Base-by-base conservation (phyloP, 1,284 basidiomycete genomes). In the Tetrapyrgos nigripes region DNA sequence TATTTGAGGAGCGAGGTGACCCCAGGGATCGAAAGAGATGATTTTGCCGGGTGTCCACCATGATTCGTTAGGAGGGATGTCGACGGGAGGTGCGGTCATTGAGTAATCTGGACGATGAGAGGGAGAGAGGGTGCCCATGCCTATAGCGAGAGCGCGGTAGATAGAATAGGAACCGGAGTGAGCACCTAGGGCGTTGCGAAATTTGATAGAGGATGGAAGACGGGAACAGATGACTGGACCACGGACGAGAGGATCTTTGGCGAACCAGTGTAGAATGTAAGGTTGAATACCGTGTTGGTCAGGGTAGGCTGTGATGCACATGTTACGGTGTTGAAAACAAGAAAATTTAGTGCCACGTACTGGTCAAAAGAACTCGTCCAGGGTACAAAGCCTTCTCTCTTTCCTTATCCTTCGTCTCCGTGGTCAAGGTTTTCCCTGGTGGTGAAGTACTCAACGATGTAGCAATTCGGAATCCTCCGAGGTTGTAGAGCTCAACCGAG, bases 1-100 rank as follows among this genome's bases (percentile, higher is more conserved):
- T 1, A 93, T 84, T 51, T 87, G 84, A 17, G 93, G 94, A 0
- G 91, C 91, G 58, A 98, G 80, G 69, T 98, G 96, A 2, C 96
- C 96, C 87, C 89, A 98, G 0, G 96, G 96, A 72, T 98, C 97
- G 72, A 98, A 91, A 1, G 91, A 90, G 31, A 97, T 94, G 70
- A 98, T 97, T 83, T 94, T 96, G 66, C 70, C 74, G 2, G 86
- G 82, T 65, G 93, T 88, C 59, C 80, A 88, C 96, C 96, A 98
- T 3, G 88, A 76, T 0, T 91, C 87, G 66, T 93, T 89, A 14
- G 89, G 91, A 3, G 89, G 89, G 62, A 98, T 89, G 11, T 84
- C 77, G 35, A 97, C 88, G 0, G 94, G 92, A 0, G 96, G 96
- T 73, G 97, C 91, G 0, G 96, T 98, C 72, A 91, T 85, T 55